phyloP scores from a whole-genome alignment of 2,329 filamentous ascomycete species.

The Trichoderma sp. region DNA sequence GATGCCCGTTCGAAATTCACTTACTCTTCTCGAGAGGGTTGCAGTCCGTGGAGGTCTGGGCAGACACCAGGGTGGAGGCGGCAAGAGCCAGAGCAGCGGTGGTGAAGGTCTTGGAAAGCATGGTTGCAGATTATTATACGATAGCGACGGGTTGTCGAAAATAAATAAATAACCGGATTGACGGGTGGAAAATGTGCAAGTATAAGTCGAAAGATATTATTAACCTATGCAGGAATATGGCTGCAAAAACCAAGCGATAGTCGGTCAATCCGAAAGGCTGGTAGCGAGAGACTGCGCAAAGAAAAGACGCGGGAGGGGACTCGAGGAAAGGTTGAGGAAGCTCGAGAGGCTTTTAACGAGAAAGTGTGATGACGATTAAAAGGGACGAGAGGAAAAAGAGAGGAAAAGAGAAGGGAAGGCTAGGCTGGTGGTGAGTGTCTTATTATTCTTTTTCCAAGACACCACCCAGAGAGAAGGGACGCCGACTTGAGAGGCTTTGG shows the following conservation, averaged over 20 bases:
- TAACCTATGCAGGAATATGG: conserved; percentile 1
- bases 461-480: neutral
- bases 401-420: neutral
- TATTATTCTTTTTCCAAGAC: conserved; percentile 11
- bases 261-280: neutral
- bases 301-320: conserved; percentile 6
- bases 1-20: conserved; percentile 21
- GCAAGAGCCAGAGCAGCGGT: conserved; percentile 51
- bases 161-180: neutral
- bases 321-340: conserved; percentile 16
- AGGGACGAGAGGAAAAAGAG: conserved; percentile 6
- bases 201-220: conserved; percentile 11
- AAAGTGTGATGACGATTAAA: conserved; percentile 8
- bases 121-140: conserved; percentile 27
- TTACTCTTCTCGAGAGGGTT: conserved; percentile 55
- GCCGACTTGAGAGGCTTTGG: neutral
- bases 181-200: neutral
- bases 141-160: neutral
- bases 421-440: conserved; percentile 19
- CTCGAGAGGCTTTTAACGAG: conserved; percentile 1
- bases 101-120: conserved; percentile 50
- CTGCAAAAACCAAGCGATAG: neutral
- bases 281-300: conserved; percentile 23
- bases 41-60: conserved; percentile 59
- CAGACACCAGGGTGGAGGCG: conserved; percentile 50